Conservation (phyloP, 169 alveolate species). For the Plasmodium inui region DNA sequence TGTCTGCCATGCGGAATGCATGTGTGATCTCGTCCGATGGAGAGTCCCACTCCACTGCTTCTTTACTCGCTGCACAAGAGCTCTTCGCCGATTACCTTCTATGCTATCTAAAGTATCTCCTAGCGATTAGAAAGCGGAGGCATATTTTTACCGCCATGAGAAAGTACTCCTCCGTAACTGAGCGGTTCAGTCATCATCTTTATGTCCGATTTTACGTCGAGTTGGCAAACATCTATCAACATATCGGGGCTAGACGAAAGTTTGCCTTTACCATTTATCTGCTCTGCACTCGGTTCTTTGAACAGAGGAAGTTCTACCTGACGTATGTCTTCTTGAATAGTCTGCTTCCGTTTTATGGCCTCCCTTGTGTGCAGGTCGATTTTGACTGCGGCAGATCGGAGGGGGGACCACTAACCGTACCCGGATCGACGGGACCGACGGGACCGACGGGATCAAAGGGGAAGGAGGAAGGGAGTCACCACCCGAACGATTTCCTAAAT, state of each 20-base stretch:
- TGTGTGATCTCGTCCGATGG: not conserved
- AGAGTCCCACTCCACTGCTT: too few relatives aligned
- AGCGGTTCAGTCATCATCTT: not conserved
- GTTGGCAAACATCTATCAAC: conserved; percentile 17
- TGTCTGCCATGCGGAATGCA: not conserved
- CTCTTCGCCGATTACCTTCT: conserved; percentile 40
- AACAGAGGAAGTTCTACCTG: conserved; percentile 18
- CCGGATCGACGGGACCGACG: not conserved
- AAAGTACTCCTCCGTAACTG: conserved; percentile 29
- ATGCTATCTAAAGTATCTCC: conserved; percentile 42
- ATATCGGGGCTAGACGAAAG: conserved; percentile 56
- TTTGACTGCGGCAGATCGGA: not conserved
- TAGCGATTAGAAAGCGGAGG: conserved; percentile 22
- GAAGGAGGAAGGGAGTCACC: not conserved
- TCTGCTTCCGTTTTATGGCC: conserved; percentile 44
- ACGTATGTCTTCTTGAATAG: conserved; percentile 37
- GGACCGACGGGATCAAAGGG: not conserved
- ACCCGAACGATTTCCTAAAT: not conserved
- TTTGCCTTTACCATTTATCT: conserved; percentile 54
- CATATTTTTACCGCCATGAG: conserved; percentile 1
- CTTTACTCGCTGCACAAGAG: conserved; percentile 4
- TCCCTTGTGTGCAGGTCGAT: conserved; percentile 3
- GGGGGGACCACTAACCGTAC: not conserved
- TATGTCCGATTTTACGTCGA: conserved; percentile 34
- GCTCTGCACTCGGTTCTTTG: conserved; percentile 20